A percentile compares a stretch with the other conserved stretches of the same genome.
Conservation (phyloP, 192 early-diverging fungal species). For the Backusella macrospora region DNA sequence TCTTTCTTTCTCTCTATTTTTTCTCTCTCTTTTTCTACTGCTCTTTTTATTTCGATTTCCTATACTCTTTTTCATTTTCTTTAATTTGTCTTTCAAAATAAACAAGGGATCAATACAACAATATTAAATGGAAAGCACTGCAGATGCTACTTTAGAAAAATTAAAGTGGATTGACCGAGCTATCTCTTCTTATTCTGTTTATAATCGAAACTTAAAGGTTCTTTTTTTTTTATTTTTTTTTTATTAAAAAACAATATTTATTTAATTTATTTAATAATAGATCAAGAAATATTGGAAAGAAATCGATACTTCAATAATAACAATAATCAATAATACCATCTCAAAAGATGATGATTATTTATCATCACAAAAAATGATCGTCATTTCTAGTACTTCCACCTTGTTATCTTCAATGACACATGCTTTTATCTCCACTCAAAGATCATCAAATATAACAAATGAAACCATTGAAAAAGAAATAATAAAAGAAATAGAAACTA, state of each 20-base stretch:
- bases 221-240: neutral
- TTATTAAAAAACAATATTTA: neutral
- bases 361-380: conserved; percentile 2
- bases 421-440: conserved; percentile 1
- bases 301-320: neutral
- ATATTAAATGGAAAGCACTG: conserved; percentile 7
- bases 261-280: too few species aligned
- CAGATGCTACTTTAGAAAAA: neutral
- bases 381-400: conserved; percentile 5
- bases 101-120: neutral
- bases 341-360: neutral
- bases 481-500: neutral
- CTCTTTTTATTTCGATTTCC: neutral
- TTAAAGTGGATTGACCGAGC: conserved; percentile 9
- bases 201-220: conserved; percentile 9
- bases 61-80: neutral
- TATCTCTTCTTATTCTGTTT: conserved; percentile 2
- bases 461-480: conserved; percentile 6
- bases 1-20: neutral
- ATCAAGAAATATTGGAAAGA: conserved; percentile 5
- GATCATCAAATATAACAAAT: neutral
- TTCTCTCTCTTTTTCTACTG: neutral
- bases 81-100: neutral
- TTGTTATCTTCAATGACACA: conserved; percentile 13
- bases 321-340: neutral